Evolutionary conservation across 148 eudicot genomes (phyloP), one percentile per base, ranked within the genome.

Genomic region (Rhododendron molle): DNA sequence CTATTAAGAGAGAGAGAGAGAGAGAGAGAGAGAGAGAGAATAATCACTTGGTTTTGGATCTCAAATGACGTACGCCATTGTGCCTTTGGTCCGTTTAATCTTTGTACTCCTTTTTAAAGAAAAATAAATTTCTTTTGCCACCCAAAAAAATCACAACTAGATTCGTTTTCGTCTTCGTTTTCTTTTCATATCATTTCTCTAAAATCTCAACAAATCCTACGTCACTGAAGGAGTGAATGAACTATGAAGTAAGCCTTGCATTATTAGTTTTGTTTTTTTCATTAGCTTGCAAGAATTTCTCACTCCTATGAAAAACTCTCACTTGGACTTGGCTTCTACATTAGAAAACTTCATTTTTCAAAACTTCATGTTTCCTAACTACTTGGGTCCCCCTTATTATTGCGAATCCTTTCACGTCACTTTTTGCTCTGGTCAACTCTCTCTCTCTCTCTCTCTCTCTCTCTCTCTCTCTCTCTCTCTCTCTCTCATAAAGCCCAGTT

Each of bases 381-480:
- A 91, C 90, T 91, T 85, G 89, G 91, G 92, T 9, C 87, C 91
- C 91, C 76, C 83, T 86, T 81, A 83, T 89, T 85, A 93, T 92
- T 83, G 92, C 83, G 88, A 90, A 91, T 88, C 89, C 91, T 92
- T 89, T 32, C 76, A 87, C 95, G 93, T 91, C 93, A 92, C 92
- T 81, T 85, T 89, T 86, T 91, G 90, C 92, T 50, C 67, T 85
- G 73, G 93, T 94, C 95, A 94, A 91, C 91, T 82, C 87, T 56
- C 89, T 81, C 89, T 85, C 87, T 62, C 84, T 54, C 43, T 16
- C 77, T 32, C 40, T 82, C 71, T 74, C 56, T 34, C 38, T 36
- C 38, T 36, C 38, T 38, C 38, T 36, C 38, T 40, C 43, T 6
- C 43, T 40, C 43, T 40, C 44, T 34, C 36, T 34, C 36, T 34